Percentiles rank a stretch among this genome's conserved stretches.
Conservation (phyloP, 1,284 basidiomycete genomes). For the Fistulina hepatica region DNA sequence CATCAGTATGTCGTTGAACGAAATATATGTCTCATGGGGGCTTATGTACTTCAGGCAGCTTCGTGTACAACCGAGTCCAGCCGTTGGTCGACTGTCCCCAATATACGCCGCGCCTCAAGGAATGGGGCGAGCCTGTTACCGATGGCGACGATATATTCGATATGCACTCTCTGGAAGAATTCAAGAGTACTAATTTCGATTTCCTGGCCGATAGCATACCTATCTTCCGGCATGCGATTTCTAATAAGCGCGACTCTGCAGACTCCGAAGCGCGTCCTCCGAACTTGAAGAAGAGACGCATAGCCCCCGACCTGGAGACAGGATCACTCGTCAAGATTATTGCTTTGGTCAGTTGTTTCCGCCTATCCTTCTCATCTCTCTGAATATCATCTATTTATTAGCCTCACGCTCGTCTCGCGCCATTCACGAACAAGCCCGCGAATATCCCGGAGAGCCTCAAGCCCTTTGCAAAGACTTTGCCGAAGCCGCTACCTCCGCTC, state of each 20-base stretch:
- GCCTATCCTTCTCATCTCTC: constrained; percentile 4
- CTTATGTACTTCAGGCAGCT: too few species aligned
- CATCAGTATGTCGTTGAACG: too few species aligned
- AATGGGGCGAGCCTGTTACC: too few species aligned
- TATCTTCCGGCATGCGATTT: constrained; percentile 6
- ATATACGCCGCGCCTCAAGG: too few species aligned
- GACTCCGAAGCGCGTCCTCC: too few species aligned
- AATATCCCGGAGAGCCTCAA: constrained; percentile 16
- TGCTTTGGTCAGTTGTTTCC: constrained; percentile 24
- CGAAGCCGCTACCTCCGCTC: constrained; percentile 34
- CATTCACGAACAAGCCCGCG: constrained; percentile 10
- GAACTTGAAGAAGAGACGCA: too few species aligned
- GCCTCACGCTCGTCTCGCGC: constrained; percentile 29
- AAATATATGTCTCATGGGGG: too few species aligned
- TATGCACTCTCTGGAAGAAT: constrained; percentile 32
- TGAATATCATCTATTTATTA: constrained; percentile 14
- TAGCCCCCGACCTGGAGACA: constrained; percentile 11
- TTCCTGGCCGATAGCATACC: constrained; percentile 8
- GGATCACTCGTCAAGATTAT: constrained; percentile 24
- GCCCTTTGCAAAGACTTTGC: constrained; percentile 22
- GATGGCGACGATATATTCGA: constrained; percentile 25
- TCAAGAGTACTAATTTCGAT: constrained; percentile 23
- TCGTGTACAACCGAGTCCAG: too few species aligned
- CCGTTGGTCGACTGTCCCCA: too few species aligned
- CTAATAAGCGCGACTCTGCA: constrained; percentile 11